Evolutionary conservation across 1,139 yeast genomes (phyloP), one percentile per base, ranked within the genome.

Genomic region (Candida smagusa): DNA sequence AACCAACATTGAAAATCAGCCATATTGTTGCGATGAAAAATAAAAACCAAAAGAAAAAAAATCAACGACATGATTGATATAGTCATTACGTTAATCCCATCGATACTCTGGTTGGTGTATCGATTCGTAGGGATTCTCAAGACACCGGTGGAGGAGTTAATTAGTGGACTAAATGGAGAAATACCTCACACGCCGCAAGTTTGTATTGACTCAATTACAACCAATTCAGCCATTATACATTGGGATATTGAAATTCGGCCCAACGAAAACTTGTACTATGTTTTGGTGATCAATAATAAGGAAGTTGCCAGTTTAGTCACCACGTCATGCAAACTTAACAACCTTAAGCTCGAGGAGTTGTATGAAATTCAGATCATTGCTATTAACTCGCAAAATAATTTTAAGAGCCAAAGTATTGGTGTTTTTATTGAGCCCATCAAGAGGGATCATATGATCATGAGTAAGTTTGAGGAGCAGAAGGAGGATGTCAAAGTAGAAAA

Each of bases 111-210:
- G 76, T 58, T 71, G 35, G 44, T 68, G 8, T 68, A 67, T 46
- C 60, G 75, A 31, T 63, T 71, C 45, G 55, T 57, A 41, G 59
- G 56, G 43, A 54, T 70, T 22, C 52, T 68, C 35, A 54, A 53
- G 30, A 61, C 69, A 1, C 75, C 74, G 2, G 65, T 65, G 19
- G 66, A 63, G 30, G 63, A 59, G 39, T 49, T 67, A 26, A 58
- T 67, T 4, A 57, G 57, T 16, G 72, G 63, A 41, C 52, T 70
- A 36, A 60, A 64, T 43, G 59, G 68, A 33, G 72, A 67, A 37
- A 66, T 71, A 28, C 77, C 77, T 7, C 69, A 64, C 43, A 49
- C 64, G 4, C 74, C 76, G 13, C 54, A 46, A 25, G 57, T 70
- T 25, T 68, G 73, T 43, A 59, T 71, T 24, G 76, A 71, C 48